These are phyloP conservation scores for Leavenworthia alabamica DNA, from an alignment of 345 rosid genomes.

Conservation along the genomic window DNA sequence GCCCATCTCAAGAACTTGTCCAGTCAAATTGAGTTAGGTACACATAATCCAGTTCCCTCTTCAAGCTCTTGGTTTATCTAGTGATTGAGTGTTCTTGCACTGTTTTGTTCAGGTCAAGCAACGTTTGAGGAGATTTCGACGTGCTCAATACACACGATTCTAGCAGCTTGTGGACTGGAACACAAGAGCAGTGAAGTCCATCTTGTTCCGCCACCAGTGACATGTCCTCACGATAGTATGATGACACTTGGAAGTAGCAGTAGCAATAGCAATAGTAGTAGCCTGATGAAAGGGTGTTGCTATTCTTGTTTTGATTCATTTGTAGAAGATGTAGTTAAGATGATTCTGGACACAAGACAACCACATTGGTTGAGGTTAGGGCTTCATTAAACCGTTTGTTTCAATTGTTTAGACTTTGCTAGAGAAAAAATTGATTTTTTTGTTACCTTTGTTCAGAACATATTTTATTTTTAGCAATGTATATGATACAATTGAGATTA, in stretches of 20 bases:
- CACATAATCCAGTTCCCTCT: too few species aligned
- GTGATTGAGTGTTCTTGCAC: background rate
- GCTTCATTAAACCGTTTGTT: conserved; percentile 38
- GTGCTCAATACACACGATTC: conserved; percentile 64
- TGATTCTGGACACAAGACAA: conserved; percentile 60
- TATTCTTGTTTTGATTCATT: conserved; percentile 77
- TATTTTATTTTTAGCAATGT: conserved; percentile 14
- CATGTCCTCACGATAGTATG: conserved; percentile 52
- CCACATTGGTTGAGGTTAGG: conserved; percentile 82
- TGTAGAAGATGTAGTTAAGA: conserved; percentile 74
- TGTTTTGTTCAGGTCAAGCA: conserved; percentile 43
- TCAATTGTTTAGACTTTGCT: conserved; percentile 19
- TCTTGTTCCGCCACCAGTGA: conserved; percentile 43
- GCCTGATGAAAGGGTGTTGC: conserved; percentile 78
- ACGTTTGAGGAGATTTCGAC: conserved; percentile 58
- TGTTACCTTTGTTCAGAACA: background rate
- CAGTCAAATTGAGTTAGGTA: conserved; percentile 59
- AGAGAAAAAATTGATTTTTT: conserved; percentile 3
- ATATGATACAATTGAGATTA: conserved; percentile 8
- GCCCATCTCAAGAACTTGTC: conserved; percentile 68
- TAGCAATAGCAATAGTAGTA: too few species aligned
- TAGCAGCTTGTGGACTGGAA: conserved; percentile 84
- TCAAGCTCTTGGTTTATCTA: conserved; percentile 2
- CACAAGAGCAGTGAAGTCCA: conserved; percentile 62
- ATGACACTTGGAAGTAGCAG: conserved; percentile 31